A percentile compares a stretch with the other conserved stretches of the same genome.
These are phyloP conservation scores for Gossypium turneri DNA, from an alignment of 345 rosid species.

Conservation along the genomic window DNA sequence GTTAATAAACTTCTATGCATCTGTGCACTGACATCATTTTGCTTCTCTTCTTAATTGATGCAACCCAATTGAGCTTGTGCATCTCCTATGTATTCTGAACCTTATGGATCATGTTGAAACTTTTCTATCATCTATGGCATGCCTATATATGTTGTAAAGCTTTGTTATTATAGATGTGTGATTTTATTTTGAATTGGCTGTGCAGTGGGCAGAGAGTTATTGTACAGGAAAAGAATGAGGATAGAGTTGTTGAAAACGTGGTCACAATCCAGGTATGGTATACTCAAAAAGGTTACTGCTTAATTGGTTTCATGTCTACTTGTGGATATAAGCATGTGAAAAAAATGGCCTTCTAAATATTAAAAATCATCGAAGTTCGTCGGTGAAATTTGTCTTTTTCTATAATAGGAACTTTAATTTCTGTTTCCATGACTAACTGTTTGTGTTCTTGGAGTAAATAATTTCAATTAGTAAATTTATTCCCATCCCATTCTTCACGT, in stretches of 20 bases:
- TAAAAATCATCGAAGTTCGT: neutral
- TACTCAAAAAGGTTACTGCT: neutral
- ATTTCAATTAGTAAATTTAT: neutral
- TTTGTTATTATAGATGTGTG: slow-evolving; percentile 2
- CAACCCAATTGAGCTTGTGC: neutral
- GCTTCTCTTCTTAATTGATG: neutral
- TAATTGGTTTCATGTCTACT: neutral
- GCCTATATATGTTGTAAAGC: neutral
- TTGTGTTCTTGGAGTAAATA: neutral
- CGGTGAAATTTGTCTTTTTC: neutral
- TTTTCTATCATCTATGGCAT: neutral
- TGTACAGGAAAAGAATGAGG: slow-evolving; percentile 54
- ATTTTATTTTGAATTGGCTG: slow-evolving; percentile 13
- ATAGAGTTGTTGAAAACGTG: slow-evolving; percentile 44
- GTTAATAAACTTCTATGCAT: neutral
- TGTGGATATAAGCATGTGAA: neutral
- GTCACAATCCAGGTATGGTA: slow-evolving; percentile 74
- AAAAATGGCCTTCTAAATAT: neutral
- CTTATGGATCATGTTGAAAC: neutral
- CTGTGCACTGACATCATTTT: neutral
- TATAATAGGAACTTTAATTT: neutral
- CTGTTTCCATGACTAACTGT: neutral
- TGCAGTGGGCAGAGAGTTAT: slow-evolving; percentile 80
- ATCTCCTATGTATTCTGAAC: neutral
- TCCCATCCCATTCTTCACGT: neutral